Conservation (phyloP, 2,329 filamentous ascomycete genomes). For the Coccinonectria pachysandricola region DNA sequence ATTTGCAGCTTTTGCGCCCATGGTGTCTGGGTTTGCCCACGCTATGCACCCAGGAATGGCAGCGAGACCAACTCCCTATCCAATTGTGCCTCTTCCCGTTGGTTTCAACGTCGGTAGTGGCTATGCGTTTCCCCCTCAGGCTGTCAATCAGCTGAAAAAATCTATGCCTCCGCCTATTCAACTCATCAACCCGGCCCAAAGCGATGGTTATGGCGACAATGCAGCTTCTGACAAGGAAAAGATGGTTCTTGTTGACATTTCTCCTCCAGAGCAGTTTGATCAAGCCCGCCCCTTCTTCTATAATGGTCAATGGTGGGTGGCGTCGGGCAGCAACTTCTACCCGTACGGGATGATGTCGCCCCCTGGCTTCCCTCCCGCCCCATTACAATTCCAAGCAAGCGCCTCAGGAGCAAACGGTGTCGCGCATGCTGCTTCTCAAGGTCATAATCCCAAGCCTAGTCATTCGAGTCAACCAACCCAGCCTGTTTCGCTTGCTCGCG, state of each 20-base stretch:
- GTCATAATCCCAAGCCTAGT: no score
- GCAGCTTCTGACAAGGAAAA: conserved; percentile 22
- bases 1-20: conserved; percentile 20
- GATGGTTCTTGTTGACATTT: conserved; percentile 23
- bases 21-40: conserved; percentile 23
- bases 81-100: conserved; percentile 32
- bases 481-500: no score
- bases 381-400: no score
- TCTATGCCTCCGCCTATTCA: conserved; percentile 11
- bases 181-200: conserved; percentile 10
- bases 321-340: conserved; percentile 14
- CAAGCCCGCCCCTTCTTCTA: conserved; percentile 32
- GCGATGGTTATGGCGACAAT: conserved; percentile 21
- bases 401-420: no score
- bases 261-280: conserved; percentile 36
- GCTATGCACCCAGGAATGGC: conserved; percentile 22
- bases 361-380: conserved; percentile 18
- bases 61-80: conserved; percentile 21
- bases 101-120: conserved; percentile 24
- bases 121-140: conserved; percentile 16
- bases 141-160: conserved; percentile 17
- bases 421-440: no score
- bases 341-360: conserved; percentile 20
- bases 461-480: no score
- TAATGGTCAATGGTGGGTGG: conserved; percentile 36